Conservation (phyloP, 139 green algal species). For the Cymbomonas tetramitiformis region DNA sequence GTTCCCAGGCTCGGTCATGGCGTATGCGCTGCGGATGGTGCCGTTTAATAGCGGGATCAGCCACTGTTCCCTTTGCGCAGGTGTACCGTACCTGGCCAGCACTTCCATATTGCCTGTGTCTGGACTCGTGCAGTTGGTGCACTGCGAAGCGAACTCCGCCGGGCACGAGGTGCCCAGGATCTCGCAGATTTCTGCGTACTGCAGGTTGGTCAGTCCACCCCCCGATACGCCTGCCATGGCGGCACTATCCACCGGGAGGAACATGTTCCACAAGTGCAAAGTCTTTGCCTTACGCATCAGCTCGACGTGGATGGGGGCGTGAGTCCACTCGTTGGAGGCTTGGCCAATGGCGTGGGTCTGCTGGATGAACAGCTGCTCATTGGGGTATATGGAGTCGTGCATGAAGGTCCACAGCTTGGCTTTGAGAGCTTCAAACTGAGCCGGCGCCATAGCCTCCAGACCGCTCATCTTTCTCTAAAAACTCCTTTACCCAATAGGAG, state of each 20-base stretch:
- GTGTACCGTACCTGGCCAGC: slow-evolving; percentile 60
- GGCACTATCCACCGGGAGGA: too few relatives aligned
- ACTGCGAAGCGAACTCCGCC: slow-evolving; percentile 64
- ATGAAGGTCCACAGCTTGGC: too few relatives aligned
- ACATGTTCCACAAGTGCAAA: slow-evolving; percentile 88
- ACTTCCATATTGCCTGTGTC: slow-evolving; percentile 99
- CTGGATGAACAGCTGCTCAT: too few relatives aligned
- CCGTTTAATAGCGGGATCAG: slow-evolving; percentile 73
- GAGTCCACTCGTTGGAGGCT: too few relatives aligned
- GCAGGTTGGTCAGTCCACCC: slow-evolving; percentile 64
- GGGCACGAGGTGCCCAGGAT: slow-evolving; percentile 51
- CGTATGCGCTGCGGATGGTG: slow-evolving; percentile 80
- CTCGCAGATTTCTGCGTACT: slow-evolving; percentile 69
- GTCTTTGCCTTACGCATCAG: slow-evolving; percentile 53
- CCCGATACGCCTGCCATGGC: too few relatives aligned
- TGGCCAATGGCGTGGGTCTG: too few relatives aligned
- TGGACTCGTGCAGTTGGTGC: slow-evolving; percentile 94
- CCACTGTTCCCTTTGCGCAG: slow-evolving; percentile 72
- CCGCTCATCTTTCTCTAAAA: too few relatives aligned
- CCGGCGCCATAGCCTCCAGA: too few relatives aligned
- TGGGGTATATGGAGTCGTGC: too few relatives aligned
- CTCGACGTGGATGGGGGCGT: too few relatives aligned
- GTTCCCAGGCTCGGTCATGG: slow-evolving; percentile 91
- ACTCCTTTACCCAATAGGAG: too few relatives aligned
- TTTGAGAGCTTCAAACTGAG: too few relatives aligned